Evolutionary conservation across 495 filamentous ascomycete species (phyloP).

Genomic region (Chaetomium fimeti): DNA sequence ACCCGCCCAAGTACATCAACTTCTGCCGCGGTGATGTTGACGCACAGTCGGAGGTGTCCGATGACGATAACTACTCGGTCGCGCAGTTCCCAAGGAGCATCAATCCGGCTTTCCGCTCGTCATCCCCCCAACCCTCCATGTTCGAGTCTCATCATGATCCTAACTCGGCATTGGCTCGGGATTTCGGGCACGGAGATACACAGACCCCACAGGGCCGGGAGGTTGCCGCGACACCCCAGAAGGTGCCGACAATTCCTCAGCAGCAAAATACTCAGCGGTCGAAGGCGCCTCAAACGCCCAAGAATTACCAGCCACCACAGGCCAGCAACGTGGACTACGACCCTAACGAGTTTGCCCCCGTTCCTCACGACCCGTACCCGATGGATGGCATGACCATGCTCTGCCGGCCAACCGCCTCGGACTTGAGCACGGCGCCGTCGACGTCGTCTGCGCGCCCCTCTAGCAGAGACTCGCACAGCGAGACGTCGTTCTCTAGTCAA

Average conservation of each 20-base stretch:
- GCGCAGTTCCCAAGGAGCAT: conserved; percentile 94
- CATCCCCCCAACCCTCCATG: conserved; percentile 75
- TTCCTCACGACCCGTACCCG: conserved; percentile 92
- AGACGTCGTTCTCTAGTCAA: conserved; percentile 87
- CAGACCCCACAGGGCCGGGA: conserved; percentile 55
- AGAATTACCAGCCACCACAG: conserved; percentile 32
- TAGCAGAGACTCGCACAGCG: conserved; percentile 88
- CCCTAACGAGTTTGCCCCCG: conserved; percentile 58
- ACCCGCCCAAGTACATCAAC: conserved; percentile 97
- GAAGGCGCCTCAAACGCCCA: conserved; percentile 10
- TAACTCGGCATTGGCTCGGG: conserved; percentile 62
- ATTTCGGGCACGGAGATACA: conserved; percentile 55
- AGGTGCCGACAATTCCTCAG: conserved; percentile 29
- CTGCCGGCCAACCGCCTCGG: conserved; percentile 83
- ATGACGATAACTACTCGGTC: conserved; percentile 83
- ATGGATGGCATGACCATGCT: conserved; percentile 99
- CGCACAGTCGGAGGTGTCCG: conserved; percentile 73
- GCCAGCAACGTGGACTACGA: conserved; percentile 48
- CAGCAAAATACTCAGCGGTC: conserved; percentile 26
- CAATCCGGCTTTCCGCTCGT: conserved; percentile 90
- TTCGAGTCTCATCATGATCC: conserved; percentile 89
- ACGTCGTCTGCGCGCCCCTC: conserved; percentile 68
- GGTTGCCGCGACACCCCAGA: conserved; percentile 55
- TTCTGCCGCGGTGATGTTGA: conserved; percentile 93
- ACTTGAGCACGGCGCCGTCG: conserved; percentile 69